Percentiles rank a stretch among this genome's conserved stretches.
Evolutionary conservation across 345 rosid species (phyloP).

Genomic region (Populus tremula): DNA sequence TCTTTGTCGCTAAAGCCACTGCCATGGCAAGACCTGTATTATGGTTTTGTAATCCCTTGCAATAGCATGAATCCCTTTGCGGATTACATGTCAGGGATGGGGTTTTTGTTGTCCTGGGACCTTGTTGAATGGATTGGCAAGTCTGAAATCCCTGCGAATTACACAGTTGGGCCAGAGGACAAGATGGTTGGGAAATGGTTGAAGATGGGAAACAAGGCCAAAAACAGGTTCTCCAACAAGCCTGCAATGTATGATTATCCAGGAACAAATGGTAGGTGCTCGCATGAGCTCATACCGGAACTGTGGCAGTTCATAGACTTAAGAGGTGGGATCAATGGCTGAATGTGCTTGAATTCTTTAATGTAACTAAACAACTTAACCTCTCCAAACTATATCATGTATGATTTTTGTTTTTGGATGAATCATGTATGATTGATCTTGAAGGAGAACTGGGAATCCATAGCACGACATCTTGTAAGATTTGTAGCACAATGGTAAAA

Average conservation of each 20-base stretch:
- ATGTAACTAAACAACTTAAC: constrained; percentile 32
- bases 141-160: constrained; percentile 24
- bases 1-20: constrained; percentile 24
- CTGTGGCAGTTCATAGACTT: constrained; percentile 38
- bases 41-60: constrained; percentile 44
- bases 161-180: constrained; percentile 39
- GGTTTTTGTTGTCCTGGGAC: constrained; percentile 43
- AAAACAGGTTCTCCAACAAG: constrained; percentile 33
- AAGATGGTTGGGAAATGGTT: constrained; percentile 45
- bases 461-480: not conserved
- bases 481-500: not conserved
- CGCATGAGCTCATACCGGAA: constrained; percentile 40
- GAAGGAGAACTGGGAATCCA: not conserved
- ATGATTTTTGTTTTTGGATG: not conserved
- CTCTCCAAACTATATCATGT: constrained; percentile 7
- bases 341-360: constrained; percentile 32
- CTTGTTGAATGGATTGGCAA: constrained; percentile 41
- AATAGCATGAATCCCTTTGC: constrained; percentile 30
- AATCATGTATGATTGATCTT: not conserved
- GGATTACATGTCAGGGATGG: constrained; percentile 50
- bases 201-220: constrained; percentile 34
- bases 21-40: constrained; percentile 36
- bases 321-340: constrained; percentile 45
- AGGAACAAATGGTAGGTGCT: constrained; percentile 37
- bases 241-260: constrained; percentile 47